These are phyloP conservation scores for Groenewaldozyma sp. DNA, from an alignment of 1,139 yeast species.

Conservation along the genomic window DNA sequence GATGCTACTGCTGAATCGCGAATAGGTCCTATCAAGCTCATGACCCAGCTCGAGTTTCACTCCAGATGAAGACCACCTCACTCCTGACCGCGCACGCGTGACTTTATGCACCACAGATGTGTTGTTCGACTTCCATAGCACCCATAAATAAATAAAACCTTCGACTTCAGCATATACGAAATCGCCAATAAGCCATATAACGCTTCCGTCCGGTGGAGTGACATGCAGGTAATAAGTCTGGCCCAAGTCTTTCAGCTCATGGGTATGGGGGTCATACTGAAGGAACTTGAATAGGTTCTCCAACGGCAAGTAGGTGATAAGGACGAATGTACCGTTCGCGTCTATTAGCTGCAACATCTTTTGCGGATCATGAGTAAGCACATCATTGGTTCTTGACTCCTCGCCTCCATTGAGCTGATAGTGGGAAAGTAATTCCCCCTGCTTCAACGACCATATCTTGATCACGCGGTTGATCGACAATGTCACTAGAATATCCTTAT, in stretches of 20 bases:
- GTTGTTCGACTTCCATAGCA: conserved; percentile 59
- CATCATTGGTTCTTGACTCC: not conserved
- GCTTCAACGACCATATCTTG: conserved; percentile 24
- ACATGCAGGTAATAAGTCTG: conserved; percentile 20
- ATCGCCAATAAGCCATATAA: conserved; percentile 43
- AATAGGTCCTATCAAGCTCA: conserved; percentile 2
- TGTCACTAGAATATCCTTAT: conserved; percentile 16
- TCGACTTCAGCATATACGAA: conserved; percentile 23
- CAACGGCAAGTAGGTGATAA: conserved; percentile 33
- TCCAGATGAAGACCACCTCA: not conserved
- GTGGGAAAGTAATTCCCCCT: conserved; percentile 3
- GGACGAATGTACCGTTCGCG: conserved; percentile 4
- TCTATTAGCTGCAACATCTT: conserved; percentile 1
- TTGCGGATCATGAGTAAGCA: not conserved
- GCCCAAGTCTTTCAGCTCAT: conserved; percentile 28
- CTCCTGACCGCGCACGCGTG: not conserved
- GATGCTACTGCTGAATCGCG: conserved; percentile 10
- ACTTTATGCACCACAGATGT: conserved; percentile 30
- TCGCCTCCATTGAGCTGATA: not conserved
- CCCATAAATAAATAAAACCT: conserved; percentile 26
- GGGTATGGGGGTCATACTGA: conserved; percentile 24
- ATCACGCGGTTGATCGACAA: conserved; percentile 23
- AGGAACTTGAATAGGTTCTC: conserved; percentile 39
- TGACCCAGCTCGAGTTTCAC: conserved; percentile 1
- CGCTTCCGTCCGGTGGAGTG: conserved; percentile 28